These are phyloP conservation scores for Schizosaccharomyces japonicus DNA, from an alignment of 805 yeast genomes.

Conservation along the genomic window DNA sequence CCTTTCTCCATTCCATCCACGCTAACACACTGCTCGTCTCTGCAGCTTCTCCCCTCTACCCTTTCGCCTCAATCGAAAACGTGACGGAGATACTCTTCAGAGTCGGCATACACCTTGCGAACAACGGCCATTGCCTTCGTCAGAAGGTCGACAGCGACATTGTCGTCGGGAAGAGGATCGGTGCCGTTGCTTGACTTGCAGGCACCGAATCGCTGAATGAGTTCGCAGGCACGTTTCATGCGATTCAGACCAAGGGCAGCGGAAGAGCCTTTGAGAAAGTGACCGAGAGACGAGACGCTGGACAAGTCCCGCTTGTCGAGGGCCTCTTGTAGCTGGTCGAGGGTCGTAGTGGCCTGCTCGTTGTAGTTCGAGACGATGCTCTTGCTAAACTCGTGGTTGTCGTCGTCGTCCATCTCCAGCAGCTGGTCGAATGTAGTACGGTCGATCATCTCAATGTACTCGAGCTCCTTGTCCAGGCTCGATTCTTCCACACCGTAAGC, in stretches of 20 bases:
- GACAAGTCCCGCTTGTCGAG: conserved; percentile 23
- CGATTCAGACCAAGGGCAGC: conserved; percentile 73
- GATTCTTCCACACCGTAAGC: background rate
- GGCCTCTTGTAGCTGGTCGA: conserved; percentile 41
- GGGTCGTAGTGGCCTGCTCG: conserved; percentile 70
- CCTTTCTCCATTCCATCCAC: no score
- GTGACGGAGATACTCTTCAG: background rate
- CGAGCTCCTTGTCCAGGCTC: background rate
- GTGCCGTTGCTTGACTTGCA: background rate
- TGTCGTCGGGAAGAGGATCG: background rate
- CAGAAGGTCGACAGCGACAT: background rate
- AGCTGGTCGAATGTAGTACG: conserved; percentile 77
- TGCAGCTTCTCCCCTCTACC: no score
- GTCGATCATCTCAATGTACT: conserved; percentile 47
- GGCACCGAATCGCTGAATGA: conserved; percentile 79
- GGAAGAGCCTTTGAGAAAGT: conserved; percentile 83
- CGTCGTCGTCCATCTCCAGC: conserved; percentile 67
- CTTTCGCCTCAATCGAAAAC: no score
- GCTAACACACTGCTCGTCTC: no score
- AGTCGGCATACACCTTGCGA: background rate
- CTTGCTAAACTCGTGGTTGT: conserved; percentile 53
- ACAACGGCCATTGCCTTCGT: background rate
- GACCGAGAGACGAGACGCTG: conserved; percentile 56
- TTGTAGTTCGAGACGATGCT: conserved; percentile 60
- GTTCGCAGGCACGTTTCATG: conserved; percentile 71